Percentiles rank a stretch among this genome's conserved stretches.
phyloP scores from a whole-genome alignment of 2,329 filamentous ascomycete species.

The Monosporascus sp. region DNA sequence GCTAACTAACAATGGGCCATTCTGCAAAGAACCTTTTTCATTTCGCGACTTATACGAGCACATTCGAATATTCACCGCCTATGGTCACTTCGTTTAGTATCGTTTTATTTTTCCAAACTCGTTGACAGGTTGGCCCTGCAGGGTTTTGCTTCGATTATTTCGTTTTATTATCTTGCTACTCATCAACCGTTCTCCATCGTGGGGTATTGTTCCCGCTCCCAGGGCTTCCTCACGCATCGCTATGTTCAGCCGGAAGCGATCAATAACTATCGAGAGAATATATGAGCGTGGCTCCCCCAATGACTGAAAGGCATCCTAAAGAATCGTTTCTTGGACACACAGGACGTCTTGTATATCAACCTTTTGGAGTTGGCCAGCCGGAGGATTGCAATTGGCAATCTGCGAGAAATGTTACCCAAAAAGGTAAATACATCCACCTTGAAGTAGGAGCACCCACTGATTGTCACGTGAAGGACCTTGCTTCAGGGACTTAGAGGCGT shows the following conservation, averaged over 20 bases:
- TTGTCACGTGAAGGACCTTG: slow-evolving; percentile 17
- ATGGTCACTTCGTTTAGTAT: no score
- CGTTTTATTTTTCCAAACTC: no score
- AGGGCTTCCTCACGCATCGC: slow-evolving; percentile 13
- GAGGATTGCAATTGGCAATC: slow-evolving; percentile 25
- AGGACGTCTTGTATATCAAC: slow-evolving; percentile 24
- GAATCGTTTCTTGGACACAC: slow-evolving; percentile 25
- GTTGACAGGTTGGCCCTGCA: no score
- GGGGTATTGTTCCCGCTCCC: not conserved
- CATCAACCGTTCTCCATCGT: no score
- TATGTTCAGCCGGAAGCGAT: slow-evolving; percentile 19
- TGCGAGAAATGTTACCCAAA: slow-evolving; percentile 18
- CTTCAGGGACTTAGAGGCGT: slow-evolving; percentile 19
- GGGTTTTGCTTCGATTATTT: no score
- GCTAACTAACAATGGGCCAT: not conserved
- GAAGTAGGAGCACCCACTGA: slow-evolving; percentile 7
- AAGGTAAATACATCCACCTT: slow-evolving; percentile 17
- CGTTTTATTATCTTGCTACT: no score
- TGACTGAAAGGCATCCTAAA: slow-evolving; percentile 25
- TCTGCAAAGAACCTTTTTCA: not conserved
- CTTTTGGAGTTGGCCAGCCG: slow-evolving; percentile 17
- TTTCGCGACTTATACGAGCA: no score
- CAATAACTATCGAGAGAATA: slow-evolving; percentile 13
- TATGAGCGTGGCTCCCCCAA: slow-evolving; percentile 21
- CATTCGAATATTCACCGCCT: no score